Conservation (phyloP, 495 filamentous ascomycete species). For the Eremomyces bilateralis region DNA sequence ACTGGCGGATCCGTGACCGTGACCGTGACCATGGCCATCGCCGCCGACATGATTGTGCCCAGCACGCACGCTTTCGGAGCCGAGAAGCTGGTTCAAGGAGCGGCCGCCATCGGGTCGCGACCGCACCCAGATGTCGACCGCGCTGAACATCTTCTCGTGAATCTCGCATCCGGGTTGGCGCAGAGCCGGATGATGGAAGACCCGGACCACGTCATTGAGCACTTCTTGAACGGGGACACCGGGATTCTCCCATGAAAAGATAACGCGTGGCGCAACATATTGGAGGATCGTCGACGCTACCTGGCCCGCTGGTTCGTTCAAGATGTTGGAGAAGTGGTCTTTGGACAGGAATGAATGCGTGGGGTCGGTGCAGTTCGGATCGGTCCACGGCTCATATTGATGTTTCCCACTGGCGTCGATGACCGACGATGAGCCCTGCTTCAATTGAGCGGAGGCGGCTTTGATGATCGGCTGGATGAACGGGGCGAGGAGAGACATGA, state of each 20-base stretch:
- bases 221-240: constrained; percentile 60
- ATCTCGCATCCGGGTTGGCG: constrained; percentile 51
- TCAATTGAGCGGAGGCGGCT: constrained; percentile 58
- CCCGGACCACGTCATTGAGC: constrained; percentile 46
- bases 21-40: constrained; percentile 10
- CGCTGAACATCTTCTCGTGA: constrained; percentile 68
- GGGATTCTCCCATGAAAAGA: constrained; percentile 80
- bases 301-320: constrained; percentile 72
- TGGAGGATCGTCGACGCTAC: constrained; percentile 58
- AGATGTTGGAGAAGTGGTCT: constrained; percentile 84
- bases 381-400: constrained; percentile 81
- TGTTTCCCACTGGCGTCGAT: constrained; percentile 61
- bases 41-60: constrained; percentile 46
- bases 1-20: constrained; percentile 2
- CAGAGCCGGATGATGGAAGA: constrained; percentile 77
- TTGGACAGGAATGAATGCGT: constrained; percentile 91
- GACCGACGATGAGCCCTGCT: constrained; percentile 60
- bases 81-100: constrained; percentile 43
- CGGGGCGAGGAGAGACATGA: constrained; percentile 73
- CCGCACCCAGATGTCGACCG: constrained; percentile 55
- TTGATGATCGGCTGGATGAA: constrained; percentile 82
- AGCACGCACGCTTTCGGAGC: constrained; percentile 54
- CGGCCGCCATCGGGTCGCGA: constrained; percentile 38
- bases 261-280: constrained; percentile 66
- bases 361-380: constrained; percentile 67